Conservation (phyloP, 1,139 yeast genomes). For the Saccharomyces hybrid region DNA sequence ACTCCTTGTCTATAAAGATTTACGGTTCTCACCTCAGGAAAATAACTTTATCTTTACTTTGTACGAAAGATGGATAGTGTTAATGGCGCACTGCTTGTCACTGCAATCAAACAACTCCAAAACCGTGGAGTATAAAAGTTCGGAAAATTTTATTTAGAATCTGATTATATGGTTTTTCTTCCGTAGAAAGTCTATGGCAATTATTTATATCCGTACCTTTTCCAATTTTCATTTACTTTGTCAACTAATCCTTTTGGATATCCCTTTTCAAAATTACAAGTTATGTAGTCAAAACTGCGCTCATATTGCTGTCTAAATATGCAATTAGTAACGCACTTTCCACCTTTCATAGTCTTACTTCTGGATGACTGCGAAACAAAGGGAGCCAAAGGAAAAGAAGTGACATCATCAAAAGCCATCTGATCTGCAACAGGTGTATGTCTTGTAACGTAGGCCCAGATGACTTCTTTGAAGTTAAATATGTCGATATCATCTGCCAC, state of each 20-base stretch:
- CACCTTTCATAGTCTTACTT: constrained; percentile 15
- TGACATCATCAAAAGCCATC: constrained; percentile 12
- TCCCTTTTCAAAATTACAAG: constrained; percentile 11
- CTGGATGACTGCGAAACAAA: constrained; percentile 16
- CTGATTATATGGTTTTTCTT: no score
- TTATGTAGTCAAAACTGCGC: constrained; percentile 9
- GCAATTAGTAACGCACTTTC: constrained; percentile 22
- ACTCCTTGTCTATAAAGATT: no score
- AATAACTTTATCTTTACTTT: not conserved
- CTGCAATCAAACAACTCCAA: not conserved
- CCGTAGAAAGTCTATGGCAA: not conserved
- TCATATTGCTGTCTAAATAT: constrained; percentile 15
- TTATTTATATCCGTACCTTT: constrained; percentile 7
- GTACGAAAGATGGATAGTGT: not conserved
- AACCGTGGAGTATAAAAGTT: no score
- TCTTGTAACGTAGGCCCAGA: constrained; percentile 25
- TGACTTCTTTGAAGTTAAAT: constrained; percentile 18
- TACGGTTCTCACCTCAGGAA: no score
- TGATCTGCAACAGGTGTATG: constrained; percentile 22
- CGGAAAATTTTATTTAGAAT: no score
- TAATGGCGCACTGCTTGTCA: not conserved
- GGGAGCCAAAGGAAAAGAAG: constrained; percentile 20
- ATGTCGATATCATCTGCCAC: constrained; percentile 25
- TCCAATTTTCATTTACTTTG: constrained; percentile 10
- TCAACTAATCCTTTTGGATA: constrained; percentile 9